Conservation (phyloP, 306 rosid genomes). For the Quercus glauca region DNA sequence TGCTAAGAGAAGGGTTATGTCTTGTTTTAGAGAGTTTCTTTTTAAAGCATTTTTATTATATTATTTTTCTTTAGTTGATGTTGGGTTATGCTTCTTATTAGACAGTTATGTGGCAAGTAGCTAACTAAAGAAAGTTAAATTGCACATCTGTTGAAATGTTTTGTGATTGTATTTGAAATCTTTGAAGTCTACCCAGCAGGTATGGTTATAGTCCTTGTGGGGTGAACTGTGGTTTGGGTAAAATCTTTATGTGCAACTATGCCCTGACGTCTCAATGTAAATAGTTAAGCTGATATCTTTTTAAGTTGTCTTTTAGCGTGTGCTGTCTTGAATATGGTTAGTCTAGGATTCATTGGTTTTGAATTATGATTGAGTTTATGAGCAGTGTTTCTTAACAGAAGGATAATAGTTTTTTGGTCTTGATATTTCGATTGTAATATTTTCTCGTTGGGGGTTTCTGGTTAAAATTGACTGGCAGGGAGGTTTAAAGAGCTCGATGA, state of each 20-base stretch:
- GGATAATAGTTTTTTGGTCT: not conserved
- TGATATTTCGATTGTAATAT: not conserved
- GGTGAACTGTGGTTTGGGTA: too few species aligned
- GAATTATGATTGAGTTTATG: not conserved
- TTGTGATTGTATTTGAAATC: not conserved
- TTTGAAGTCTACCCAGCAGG: not conserved
- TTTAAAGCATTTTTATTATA: not conserved
- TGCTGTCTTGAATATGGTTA: too few species aligned
- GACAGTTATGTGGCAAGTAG: not conserved
- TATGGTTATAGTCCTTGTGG: not conserved
- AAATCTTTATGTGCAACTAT: too few species aligned
- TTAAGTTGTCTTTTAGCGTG: not conserved
- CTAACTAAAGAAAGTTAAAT: not conserved
- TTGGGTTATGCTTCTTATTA: not conserved
- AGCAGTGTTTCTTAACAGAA: not conserved
- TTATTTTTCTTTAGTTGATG: slow-evolving; percentile 9
- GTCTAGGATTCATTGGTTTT: not conserved
- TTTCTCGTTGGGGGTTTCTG: not conserved
- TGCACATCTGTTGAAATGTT: not conserved
- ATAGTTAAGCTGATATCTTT: not conserved
- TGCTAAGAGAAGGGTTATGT: not conserved
- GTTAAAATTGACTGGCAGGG: not conserved
- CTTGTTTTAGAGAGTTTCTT: not conserved
- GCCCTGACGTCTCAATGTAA: not conserved
- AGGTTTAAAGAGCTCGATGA: not conserved